These are phyloP conservation scores for Diddensiella transvaalensis DNA, from an alignment of 805 yeast species.

Conservation along the genomic window DNA sequence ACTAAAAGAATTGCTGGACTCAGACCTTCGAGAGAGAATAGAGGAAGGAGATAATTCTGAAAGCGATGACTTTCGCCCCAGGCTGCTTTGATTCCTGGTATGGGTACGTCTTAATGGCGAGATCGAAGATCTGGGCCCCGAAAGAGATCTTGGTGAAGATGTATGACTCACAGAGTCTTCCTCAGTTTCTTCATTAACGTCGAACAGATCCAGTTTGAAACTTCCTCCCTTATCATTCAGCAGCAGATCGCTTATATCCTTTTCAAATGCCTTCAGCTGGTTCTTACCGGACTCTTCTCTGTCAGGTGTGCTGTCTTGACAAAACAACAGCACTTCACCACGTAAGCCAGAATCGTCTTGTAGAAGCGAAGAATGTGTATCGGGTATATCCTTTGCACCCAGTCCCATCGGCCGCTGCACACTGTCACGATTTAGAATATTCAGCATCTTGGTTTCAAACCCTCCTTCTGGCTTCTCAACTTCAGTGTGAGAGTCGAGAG, in stretches of 20 bases:
- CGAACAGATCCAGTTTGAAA: conserved; percentile 6
- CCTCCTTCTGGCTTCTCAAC: neutral
- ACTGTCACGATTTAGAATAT: neutral
- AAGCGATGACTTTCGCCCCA: conserved; percentile 1
- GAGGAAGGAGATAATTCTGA: conserved; percentile 2
- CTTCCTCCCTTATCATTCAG: conserved; percentile 1
- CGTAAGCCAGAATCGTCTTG: neutral
- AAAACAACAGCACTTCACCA: neutral
- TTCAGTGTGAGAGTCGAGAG: neutral
- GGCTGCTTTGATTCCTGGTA: conserved; percentile 3
- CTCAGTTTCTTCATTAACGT: conserved; percentile 9
- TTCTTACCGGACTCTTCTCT: neutral
- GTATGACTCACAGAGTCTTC: neutral
- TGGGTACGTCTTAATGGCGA: neutral
- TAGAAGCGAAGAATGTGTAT: neutral
- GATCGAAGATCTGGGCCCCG: neutral
- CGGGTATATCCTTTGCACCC: neutral
- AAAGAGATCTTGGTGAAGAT: neutral
- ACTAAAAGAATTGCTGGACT: neutral
- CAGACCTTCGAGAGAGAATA: neutral
- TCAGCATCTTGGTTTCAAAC: conserved; percentile 3
- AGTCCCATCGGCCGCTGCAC: neutral
- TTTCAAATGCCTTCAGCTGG: conserved; percentile 15
- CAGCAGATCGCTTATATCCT: conserved; percentile 13
- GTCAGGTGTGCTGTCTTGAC: neutral